A percentile compares a stretch with the other conserved stretches of the same genome.
phyloP scores from a whole-genome alignment of 2,329 filamentous ascomycete species.

The Hirsutella thompsonii region DNA sequence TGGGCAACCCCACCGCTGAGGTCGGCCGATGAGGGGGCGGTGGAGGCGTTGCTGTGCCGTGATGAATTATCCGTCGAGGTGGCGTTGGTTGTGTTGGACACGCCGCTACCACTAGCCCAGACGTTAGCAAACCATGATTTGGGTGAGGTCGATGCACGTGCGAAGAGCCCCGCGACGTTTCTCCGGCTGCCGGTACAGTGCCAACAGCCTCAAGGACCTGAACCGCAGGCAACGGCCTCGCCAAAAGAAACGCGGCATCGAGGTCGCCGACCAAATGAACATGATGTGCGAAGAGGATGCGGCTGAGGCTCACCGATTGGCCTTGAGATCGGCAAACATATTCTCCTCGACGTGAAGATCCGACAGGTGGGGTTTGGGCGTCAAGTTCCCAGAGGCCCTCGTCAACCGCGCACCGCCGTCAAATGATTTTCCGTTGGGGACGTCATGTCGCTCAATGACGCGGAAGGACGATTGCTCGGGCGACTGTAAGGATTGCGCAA shows the following conservation, averaged over 20 bases:
- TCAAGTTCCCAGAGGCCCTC: constrained; percentile 20
- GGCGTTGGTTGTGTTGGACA: constrained; percentile 48
- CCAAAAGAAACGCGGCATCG: too few species aligned
- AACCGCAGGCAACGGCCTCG: too few species aligned
- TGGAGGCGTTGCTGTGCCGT: constrained; percentile 49
- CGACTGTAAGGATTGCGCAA: constrained; percentile 32
- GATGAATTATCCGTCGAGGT: constrained; percentile 48
- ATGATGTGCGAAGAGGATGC: too few species aligned
- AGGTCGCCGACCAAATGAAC: too few species aligned
- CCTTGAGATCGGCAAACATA: constrained; percentile 43
- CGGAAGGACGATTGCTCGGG: constrained; percentile 40
- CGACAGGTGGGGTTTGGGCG: constrained; percentile 23
- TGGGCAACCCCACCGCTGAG: constrained; percentile 12
- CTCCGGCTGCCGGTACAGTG: too few species aligned
- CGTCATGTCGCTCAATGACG: constrained; percentile 41
- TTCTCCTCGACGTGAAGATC: constrained; percentile 40
- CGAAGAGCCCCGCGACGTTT: too few species aligned
- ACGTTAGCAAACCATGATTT: constrained; percentile 17
- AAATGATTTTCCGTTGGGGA: constrained; percentile 30
- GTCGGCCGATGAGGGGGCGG: constrained; percentile 44
- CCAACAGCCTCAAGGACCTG: too few species aligned
- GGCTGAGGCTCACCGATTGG: constrained; percentile 35
- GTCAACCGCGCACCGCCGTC: constrained; percentile 34
- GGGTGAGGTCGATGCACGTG: not conserved
- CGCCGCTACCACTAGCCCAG: constrained; percentile 40